Evolutionary conservation across 305 asterid species (phyloP), one percentile per base, ranked within the genome.

Genomic region (Solanum hybrid): DNA sequence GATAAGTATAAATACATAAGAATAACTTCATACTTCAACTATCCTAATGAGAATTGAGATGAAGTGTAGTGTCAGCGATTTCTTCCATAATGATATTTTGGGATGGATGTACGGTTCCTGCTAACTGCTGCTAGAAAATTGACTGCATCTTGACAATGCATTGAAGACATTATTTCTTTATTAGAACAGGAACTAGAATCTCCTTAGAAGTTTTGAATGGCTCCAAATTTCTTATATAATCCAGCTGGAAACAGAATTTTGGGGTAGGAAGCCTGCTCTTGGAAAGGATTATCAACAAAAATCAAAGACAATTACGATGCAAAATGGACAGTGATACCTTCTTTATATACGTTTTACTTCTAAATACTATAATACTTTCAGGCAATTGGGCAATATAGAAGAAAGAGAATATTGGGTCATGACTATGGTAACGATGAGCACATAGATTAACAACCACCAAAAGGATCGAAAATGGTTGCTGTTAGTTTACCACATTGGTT

Each of bases 1-100:
- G 90, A 88, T 73, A 89, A 90, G 88, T 46, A 84, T 73, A 31
- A 92, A 89, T 85, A 80, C 74, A 29, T 84, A 29, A 84, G 87
- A 84, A 46, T 29, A 29, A 57, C 39, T 46, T 46, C 40, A 10
- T 84, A 28, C 31, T 46, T 29, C 29, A 84, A 18, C 74, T 29
- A 31, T 46, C 26, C 12, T 46, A 28, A 84, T 51, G 16, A 84
- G 74, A 84, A 84, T 51, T 46, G 29, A 84, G 2, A 84, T 29
- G 87, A 84, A 83, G 40, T 29, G 14, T 3, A 51, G 12, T 5
- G n/a, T 24, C 61, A 36, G 64, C 35, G 1, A 5, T 81, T 37
- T 37, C 29, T 81, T 5, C 74, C 74, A 36, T 8, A 83, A 46
- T 84, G 87, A 36, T 51, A 84, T 29, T 46, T 46, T 29, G 87